phyloP scores from a whole-genome alignment of 2,329 filamentous ascomycete genomes.

The Acrocalymma vagum region DNA sequence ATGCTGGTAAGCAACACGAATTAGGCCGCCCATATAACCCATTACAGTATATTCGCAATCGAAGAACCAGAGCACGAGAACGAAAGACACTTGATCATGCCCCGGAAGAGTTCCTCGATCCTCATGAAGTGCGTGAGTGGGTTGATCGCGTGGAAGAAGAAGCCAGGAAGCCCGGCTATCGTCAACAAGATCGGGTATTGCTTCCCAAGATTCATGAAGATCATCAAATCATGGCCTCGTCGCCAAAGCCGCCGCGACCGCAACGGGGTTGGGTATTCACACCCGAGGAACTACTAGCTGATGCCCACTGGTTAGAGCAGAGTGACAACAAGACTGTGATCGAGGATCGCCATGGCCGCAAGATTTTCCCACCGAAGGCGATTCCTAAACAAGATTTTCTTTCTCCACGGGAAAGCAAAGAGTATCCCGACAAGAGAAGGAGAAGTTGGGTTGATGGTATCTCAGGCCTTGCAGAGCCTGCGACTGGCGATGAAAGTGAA shows the following conservation, averaged over 20 bases:
- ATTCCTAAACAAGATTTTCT: conserved; percentile 33
- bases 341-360: conserved; percentile 79
- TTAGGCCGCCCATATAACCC: conserved; percentile 85
- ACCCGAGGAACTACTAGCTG: conserved; percentile 86
- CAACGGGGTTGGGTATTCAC: conserved; percentile 86
- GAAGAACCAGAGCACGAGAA: conserved; percentile 83
- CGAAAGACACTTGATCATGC: conserved; percentile 77
- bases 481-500: conserved; percentile 48
- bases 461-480: conserved; percentile 32
- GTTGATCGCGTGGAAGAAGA: conserved; percentile 71
- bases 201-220: conserved; percentile 42
- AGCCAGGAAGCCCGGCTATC: conserved; percentile 48
- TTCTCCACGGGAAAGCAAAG: conserved; percentile 41
- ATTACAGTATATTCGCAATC: conserved; percentile 89
- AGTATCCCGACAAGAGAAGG: conserved; percentile 41
- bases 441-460: conserved; percentile 43
- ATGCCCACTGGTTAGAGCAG: conserved; percentile 90
- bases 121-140: conserved; percentile 77
- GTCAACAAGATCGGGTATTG: conserved; percentile 42
- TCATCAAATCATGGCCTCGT: conserved; percentile 27
- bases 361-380: conserved; percentile 65
- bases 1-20: conserved; percentile 46
- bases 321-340: conserved; percentile 80
- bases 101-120: conserved; percentile 78
- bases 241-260: conserved; percentile 71